Evolutionary conservation across 2,329 filamentous ascomycete genomes (phyloP).

Genomic region (Ophiostoma ips): DNA sequence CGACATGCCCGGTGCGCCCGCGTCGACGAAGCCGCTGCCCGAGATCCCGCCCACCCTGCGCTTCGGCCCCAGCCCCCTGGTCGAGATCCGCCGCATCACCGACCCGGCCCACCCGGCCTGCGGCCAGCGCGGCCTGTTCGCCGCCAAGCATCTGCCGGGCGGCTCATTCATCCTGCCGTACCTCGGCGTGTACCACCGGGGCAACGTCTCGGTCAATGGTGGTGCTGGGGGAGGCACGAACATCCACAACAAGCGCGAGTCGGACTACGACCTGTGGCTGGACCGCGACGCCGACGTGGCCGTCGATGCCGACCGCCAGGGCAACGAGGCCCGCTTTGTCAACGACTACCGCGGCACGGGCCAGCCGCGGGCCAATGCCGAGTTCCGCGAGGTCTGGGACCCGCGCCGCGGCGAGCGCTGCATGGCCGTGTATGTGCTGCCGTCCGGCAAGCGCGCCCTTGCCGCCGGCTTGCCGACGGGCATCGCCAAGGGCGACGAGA

Average conservation of each 20-base stretch:
- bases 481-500: constrained; percentile 47
- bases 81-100: constrained; percentile 40
- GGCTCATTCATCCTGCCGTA: constrained; percentile 48
- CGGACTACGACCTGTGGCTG: constrained; percentile 53
- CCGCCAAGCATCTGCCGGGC: constrained; percentile 36
- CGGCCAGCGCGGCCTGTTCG: constrained; percentile 47
- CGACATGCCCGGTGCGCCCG: neutral
- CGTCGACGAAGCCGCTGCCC: neutral
- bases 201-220: constrained; percentile 18
- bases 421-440: constrained; percentile 45
- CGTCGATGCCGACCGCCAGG: constrained; percentile 42
- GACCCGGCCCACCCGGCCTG: constrained; percentile 39
- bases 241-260: constrained; percentile 24
- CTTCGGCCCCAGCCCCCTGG: constrained; percentile 32
- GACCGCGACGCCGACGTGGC: constrained; percentile 42
- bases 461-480: constrained; percentile 1
- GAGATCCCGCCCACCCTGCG: constrained; percentile 12
- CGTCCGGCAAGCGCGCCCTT: constrained; percentile 25
- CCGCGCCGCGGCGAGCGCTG: constrained; percentile 33
- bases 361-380: constrained; percentile 34
- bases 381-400: constrained; percentile 47
- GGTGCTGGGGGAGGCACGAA: constrained; percentile 15
- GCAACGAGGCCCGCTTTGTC: constrained; percentile 52
- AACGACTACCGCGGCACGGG: constrained; percentile 52
- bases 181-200: constrained; percentile 42